Base-by-base conservation (phyloP, 192 early-diverging fungal species). In the Funneliformis geosporum region DNA sequence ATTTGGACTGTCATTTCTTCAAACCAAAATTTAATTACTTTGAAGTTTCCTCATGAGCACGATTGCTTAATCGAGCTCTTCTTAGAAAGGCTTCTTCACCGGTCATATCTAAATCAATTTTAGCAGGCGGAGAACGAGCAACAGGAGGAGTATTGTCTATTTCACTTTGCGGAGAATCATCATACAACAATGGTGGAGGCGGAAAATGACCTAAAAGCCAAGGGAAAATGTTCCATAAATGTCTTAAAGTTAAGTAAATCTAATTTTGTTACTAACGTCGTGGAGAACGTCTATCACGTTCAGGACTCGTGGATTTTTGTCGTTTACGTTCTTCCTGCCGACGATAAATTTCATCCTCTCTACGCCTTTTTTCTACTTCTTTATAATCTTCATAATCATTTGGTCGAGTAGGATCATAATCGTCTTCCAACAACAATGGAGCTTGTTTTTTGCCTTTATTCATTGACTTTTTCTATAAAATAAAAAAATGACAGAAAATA, bases 321-420 rank as follows among this genome's bases (percentile, higher is more conserved):
- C 18, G 23, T 38, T 66, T 46, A 8, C 61, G n/a, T 70, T 80
- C 76, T 74, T 78, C 55, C 40, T 60, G 70, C 39, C 73, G 76
- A 43, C 70, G 64, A 70, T 81, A 74, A 72, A 80, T 76, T 60
- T 82, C 82, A 62, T 84, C 80, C 67, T 88, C 82, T n/a, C 80
- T 79, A 55, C 83, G 79, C 44, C 83, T 84, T 28, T 83, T 79
- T 75, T 94, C 91, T 8, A 82, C 42, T 62, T 82, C 79, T 78
- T 93, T 94, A 60, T 88, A 91, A 43, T 86, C 84, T 40, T 93
- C 90, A 81, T 88, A 94, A 62, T 94, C 93, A 68, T 93, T 94
- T 6, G 93, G 93, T 68, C 88, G 76, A 3, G 85, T 75, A 43
- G 93, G 91, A 59, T 94, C 93, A 83, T 91, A 92, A 59, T 89